These are phyloP conservation scores for Fusarium equiseti DNA, from an alignment of 2,329 filamentous ascomycete genomes.

Conservation along the genomic window DNA sequence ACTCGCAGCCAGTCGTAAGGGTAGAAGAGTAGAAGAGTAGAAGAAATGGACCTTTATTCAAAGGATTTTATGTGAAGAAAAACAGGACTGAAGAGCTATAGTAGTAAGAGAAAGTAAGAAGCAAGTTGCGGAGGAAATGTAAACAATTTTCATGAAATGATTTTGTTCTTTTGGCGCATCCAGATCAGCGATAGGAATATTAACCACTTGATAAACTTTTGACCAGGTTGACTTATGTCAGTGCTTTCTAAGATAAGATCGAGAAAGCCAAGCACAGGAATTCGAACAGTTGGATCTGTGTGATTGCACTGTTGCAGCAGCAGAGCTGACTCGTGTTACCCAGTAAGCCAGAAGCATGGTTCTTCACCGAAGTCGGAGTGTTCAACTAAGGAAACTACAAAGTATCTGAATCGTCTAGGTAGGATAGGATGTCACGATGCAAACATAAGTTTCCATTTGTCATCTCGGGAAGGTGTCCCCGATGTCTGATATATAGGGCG, in stretches of 20 bases:
- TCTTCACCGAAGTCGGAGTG: constrained; percentile 24
- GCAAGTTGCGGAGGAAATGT: constrained; percentile 32
- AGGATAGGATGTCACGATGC: background rate
- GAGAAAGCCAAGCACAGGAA: constrained; percentile 15
- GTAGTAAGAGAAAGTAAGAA: constrained; percentile 19
- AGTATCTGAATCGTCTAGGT: background rate
- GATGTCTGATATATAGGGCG: constrained; percentile 4
- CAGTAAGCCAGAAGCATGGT: background rate
- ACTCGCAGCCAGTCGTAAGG: constrained; percentile 68
- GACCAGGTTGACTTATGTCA: constrained; percentile 15
- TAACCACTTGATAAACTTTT: constrained; percentile 32
- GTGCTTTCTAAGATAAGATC: background rate
- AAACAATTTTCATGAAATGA: constrained; percentile 38
- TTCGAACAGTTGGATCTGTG: constrained; percentile 16
- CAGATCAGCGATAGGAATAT: constrained; percentile 34
- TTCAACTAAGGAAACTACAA: background rate
- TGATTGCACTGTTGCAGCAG: background rate
- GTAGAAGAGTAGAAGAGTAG: background rate
- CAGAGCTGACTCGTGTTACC: background rate
- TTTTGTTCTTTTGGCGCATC: constrained; percentile 31
- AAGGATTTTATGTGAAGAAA: constrained; percentile 16
- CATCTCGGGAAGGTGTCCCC: constrained; percentile 12
- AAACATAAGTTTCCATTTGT: constrained; percentile 4
- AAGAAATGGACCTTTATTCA: constrained; percentile 7
- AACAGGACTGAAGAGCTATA: constrained; percentile 11